phyloP scores from a whole-genome alignment of 2,329 filamentous ascomycete species.

The Coniochaeta hoffmannii region DNA sequence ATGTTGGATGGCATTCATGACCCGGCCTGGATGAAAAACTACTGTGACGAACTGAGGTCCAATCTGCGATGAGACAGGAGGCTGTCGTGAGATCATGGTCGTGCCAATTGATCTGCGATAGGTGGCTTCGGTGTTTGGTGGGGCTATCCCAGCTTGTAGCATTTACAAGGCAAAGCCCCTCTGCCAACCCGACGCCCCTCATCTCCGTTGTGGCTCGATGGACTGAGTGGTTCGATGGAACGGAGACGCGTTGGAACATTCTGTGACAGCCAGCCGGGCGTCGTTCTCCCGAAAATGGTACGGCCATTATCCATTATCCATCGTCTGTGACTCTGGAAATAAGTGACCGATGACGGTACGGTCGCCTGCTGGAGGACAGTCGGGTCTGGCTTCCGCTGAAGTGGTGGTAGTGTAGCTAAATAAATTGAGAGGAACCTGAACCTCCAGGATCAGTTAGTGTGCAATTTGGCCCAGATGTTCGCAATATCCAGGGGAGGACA shows the following conservation, averaged over 20 bases:
- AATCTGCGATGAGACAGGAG: background rate
- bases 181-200: background rate
- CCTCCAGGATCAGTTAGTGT: background rate
- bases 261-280: background rate
- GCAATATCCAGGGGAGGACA: background rate
- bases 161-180: background rate
- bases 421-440: background rate
- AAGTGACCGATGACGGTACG: background rate
- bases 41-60: too few relatives aligned
- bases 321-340: background rate
- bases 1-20: too few relatives aligned
- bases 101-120: background rate
- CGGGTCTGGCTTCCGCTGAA: background rate
- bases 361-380: background rate
- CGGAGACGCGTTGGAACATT: background rate
- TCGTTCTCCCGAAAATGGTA: background rate
- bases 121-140: background rate
- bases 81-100: background rate
- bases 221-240: background rate
- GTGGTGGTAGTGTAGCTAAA: background rate
- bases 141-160: background rate
- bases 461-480: background rate
- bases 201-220: slow-evolving; percentile 2
- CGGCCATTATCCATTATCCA: background rate
- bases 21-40: too few relatives aligned